Evolutionary conservation across 2,329 filamentous ascomycete genomes (phyloP).

Genomic region (Aspergillus thermomutatus): DNA sequence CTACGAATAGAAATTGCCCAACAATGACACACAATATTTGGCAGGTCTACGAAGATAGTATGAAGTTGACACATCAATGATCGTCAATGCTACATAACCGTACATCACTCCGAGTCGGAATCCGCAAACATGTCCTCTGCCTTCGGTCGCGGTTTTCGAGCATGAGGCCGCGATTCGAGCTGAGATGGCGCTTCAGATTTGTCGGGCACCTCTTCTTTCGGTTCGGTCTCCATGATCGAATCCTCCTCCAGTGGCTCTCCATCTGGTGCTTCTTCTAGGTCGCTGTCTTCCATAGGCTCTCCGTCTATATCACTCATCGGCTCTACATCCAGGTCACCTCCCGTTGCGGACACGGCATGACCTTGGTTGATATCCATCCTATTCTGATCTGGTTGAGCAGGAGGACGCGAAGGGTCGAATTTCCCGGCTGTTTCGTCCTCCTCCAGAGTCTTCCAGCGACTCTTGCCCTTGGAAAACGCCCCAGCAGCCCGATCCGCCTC

Average conservation of each 20-base stretch:
- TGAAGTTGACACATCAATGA: background rate
- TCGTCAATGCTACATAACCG: background rate
- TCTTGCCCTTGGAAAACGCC: conserved; percentile 41
- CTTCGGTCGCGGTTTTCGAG: conserved; percentile 61
- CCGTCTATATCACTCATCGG: conserved; percentile 45
- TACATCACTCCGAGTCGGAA: conserved; percentile 55
- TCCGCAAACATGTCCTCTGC: conserved; percentile 87
- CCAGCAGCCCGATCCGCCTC: conserved; percentile 38
- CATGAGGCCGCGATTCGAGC: conserved; percentile 28
- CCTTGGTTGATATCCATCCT: conserved; percentile 33
- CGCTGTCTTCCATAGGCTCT: conserved; percentile 46
- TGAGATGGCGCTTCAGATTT: conserved; percentile 21
- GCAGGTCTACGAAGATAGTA: background rate
- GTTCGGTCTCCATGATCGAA: conserved; percentile 27
- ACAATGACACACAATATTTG: background rate
- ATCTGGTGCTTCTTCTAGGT: conserved; percentile 52
- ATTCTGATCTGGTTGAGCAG: conserved; percentile 20
- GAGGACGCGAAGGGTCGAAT: conserved; percentile 25
- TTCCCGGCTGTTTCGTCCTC: conserved; percentile 35
- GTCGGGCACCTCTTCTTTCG: conserved; percentile 17
- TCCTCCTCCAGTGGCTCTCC: conserved; percentile 48
- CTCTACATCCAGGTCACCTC: conserved; percentile 41
- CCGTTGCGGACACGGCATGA: conserved; percentile 36
- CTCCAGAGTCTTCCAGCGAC: conserved; percentile 46
- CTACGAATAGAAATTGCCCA: background rate